Base-by-base conservation (phyloP, 176 grass and related monocot genomes). In the Avena insularis region DNA sequence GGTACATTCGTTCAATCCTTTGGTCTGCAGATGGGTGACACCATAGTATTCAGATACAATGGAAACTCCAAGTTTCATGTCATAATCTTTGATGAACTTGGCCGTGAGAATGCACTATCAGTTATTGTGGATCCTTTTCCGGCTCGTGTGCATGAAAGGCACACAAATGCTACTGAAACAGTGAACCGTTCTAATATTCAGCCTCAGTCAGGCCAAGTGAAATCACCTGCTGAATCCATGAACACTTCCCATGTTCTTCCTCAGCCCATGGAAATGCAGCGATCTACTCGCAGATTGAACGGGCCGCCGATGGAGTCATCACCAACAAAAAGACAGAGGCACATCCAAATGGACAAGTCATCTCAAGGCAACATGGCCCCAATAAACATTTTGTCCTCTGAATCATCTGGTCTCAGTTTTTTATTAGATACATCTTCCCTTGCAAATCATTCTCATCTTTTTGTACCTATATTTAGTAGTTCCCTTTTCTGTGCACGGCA, bases 101-200 rank as follows among this genome's bases (percentile, higher is more conserved):
- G 75, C 16, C 31, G 50, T 57, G 75, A 78, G 75, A 78, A 57
- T 33, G 75, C 75, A 78, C 56, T 5, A 17, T 58, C 76, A 58
- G 76, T 40, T 4, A 33, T 78, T 59, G 0, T 8, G 76, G 76
- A 59, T 58, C 51, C 51, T 78, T 35, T 9, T 78, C 50, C 17
- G 25, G 1, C 27, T 77, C 1, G 2, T 57, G 51, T 78, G 27
- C 51, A 78, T 20, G 16, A 78, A 57, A 57, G 50, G 15, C 4
- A 10, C 51, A 57, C 16, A 57, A 31, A 35, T 57, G 51, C 3
- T 57, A 57, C 75, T 12, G 50, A 55, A 55, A 55, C 49, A 2
- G 2, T 55, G 74, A 77, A 77, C 25, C 29, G 15, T 56, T 77
- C 15, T 54, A 4, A 33, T 55, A 35, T 36, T 78, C n/a, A 14